phyloP scores from a whole-genome alignment of 352 stramenopile genomes.

The Phytophthora sojae region DNA sequence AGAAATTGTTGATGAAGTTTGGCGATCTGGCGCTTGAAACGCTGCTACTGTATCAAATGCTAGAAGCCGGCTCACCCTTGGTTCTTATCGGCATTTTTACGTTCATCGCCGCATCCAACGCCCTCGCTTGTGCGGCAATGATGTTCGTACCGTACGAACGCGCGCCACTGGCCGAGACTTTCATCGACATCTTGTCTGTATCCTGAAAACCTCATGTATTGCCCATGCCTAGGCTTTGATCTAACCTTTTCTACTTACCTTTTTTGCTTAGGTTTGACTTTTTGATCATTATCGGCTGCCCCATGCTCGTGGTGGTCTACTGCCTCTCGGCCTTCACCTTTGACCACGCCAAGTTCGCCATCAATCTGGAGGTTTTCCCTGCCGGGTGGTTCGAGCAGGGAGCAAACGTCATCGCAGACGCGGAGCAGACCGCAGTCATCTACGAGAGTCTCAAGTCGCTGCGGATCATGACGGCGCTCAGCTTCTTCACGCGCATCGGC shows the following conservation, averaged over 20 bases:
- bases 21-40: constrained; percentile 12
- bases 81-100: constrained; percentile 10
- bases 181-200: constrained; percentile 36
- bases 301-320: constrained; percentile 28
- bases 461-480: constrained; percentile 15
- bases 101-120: constrained; percentile 12
- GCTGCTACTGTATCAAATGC: constrained; percentile 13
- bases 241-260: not conserved
- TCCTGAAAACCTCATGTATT: not conserved
- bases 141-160: constrained; percentile 13
- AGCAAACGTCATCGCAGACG: constrained; percentile 17
- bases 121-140: constrained; percentile 1
- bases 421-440: constrained; percentile 11
- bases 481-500: constrained; percentile 14
- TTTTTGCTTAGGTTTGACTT: constrained; percentile 30
- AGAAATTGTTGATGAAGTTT: constrained; percentile 24
- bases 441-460: constrained; percentile 31
- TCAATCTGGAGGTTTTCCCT: constrained; percentile 23
- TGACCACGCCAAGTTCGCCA: constrained; percentile 14
- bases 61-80: constrained; percentile 10
- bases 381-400: constrained; percentile 15
- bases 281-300: constrained; percentile 22
- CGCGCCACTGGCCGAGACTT: constrained; percentile 9
- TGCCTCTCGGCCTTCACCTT: constrained; percentile 23
- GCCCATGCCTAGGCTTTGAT: not conserved